phyloP scores from a whole-genome alignment of 306 rosid genomes.

The Mimosa bimucronata region DNA sequence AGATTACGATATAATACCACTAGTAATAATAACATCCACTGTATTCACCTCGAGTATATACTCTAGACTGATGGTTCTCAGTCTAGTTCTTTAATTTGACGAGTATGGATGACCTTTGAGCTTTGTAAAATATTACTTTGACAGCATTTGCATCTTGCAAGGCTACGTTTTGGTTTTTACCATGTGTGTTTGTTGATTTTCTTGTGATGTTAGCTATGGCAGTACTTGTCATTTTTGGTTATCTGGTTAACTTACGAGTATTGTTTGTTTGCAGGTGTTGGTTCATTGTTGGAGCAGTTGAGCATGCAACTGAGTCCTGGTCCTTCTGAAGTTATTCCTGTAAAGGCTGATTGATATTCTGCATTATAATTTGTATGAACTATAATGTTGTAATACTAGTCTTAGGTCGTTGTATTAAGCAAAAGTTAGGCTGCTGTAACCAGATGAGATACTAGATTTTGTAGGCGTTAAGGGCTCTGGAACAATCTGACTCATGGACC shows the following conservation, averaged over 20 bases:
- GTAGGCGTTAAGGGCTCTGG: neutral
- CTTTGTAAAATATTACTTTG: neutral
- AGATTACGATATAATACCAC: neutral
- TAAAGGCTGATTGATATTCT: neutral
- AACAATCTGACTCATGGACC: neutral
- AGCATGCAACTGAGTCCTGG: constrained; percentile 5
- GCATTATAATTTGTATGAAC: neutral
- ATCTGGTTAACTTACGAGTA: neutral
- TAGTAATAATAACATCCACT: neutral
- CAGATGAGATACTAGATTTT: neutral
- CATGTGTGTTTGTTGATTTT: neutral
- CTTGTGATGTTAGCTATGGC: neutral
- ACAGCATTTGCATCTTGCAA: neutral
- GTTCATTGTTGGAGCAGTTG: constrained; percentile 2
- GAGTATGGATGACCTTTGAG: neutral
- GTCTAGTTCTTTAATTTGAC: neutral
- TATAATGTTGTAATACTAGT: neutral
- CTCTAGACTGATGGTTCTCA: neutral
- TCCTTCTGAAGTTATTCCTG: neutral
- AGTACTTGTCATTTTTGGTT: neutral
- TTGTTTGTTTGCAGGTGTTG: constrained; percentile 16
- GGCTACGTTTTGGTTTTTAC: neutral
- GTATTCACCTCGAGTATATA: neutral
- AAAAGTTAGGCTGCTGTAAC: neutral
- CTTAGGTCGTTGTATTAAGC: neutral